Percentiles rank a stretch among this genome's conserved stretches.
These are phyloP conservation scores for Ceratocystis eucalypticola DNA, from an alignment of 2,329 filamentous ascomycete genomes.

Conservation along the genomic window DNA sequence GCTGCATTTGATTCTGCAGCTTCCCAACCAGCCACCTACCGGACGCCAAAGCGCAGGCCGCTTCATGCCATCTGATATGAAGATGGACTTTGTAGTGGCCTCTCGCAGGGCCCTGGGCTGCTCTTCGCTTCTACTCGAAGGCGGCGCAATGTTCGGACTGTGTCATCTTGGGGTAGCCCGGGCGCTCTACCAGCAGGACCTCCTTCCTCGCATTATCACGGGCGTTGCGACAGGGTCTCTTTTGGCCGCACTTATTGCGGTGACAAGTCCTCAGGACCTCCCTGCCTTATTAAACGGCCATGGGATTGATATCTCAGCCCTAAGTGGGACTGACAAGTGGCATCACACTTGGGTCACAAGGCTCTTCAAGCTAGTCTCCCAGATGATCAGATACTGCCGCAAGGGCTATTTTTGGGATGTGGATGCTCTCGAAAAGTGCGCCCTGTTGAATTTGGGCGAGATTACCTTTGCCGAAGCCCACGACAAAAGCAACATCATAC, in stretches of 20 bases:
- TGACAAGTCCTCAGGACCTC: constrained; percentile 76
- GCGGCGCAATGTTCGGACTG: constrained; percentile 79
- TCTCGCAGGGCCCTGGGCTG: constrained; percentile 78
- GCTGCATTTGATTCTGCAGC: constrained; percentile 58
- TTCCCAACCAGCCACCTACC: constrained; percentile 39
- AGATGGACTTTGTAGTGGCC: constrained; percentile 75
- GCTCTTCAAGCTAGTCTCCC: constrained; percentile 44
- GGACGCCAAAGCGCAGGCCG: constrained; percentile 25
- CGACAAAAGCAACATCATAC: constrained; percentile 64
- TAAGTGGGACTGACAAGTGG: constrained; percentile 34
- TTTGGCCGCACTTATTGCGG: constrained; percentile 75
- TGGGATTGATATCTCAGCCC: constrained; percentile 70
- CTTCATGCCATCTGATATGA: constrained; percentile 44
- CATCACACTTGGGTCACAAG: constrained; percentile 12
- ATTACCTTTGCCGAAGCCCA: constrained; percentile 91
- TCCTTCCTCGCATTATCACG: constrained; percentile 80
- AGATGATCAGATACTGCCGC: constrained; percentile 52
- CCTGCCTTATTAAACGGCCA: constrained; percentile 63
- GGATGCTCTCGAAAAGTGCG: constrained; percentile 66
- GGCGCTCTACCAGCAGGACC: constrained; percentile 63
- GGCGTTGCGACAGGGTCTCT: constrained; percentile 83
- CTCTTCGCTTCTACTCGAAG: constrained; percentile 74
- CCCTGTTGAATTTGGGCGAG: constrained; percentile 73
- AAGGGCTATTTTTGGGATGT: constrained; percentile 79
- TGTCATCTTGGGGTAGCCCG: constrained; percentile 87